Conservation (phyloP, 1,139 yeast species). For the Candida sp. region DNA sequence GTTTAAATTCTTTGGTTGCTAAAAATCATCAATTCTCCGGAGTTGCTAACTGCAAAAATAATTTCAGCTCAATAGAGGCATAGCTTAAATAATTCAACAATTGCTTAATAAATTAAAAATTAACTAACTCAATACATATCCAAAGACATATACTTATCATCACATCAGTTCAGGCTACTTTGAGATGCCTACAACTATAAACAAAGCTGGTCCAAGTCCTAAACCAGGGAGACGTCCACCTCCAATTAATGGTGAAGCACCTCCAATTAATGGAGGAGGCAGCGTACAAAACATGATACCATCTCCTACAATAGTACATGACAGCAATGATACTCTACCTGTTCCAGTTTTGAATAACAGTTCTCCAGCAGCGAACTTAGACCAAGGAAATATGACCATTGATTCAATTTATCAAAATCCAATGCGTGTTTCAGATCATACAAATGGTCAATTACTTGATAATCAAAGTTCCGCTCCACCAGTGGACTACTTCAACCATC, state of each 20-base stretch:
- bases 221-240: background rate
- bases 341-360: background rate
- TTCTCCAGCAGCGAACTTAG: background rate
- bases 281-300: background rate
- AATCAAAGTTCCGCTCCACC: background rate
- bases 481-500: background rate
- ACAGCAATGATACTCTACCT: background rate
- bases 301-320: background rate
- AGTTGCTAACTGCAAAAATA: background rate
- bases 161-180: background rate
- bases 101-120: background rate
- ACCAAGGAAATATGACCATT: background rate
- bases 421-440: background rate
- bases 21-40: background rate
- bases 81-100: background rate
- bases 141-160: background rate
- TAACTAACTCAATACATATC: background rate
- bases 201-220: background rate
- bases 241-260: background rate
- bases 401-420: background rate
- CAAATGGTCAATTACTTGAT: background rate
- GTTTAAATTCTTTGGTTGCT: background rate
- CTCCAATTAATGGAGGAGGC: background rate
- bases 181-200: background rate
- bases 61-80: background rate